Base-by-base conservation (phyloP, 1,139 yeast species). In the Pneumocystis jirovecii region DNA sequence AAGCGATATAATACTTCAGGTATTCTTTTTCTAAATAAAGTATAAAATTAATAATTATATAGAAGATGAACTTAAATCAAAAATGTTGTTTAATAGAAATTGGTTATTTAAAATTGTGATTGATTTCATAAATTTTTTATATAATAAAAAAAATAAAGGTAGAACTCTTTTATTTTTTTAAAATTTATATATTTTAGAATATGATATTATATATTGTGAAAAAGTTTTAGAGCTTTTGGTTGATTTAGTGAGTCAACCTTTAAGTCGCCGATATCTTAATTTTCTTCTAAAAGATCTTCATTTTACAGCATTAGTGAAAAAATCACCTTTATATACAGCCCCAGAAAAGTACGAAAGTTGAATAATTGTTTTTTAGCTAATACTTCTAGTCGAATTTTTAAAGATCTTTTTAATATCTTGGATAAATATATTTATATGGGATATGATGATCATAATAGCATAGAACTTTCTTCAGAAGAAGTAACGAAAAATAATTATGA, bases 361-460 rank as follows among this genome's bases (percentile, higher is more conserved):
- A 8, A 25, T 50, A 25, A 25, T 25, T 50, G 7, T 50, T 50
- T 25, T 25, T 50, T 25, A 15, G 8, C 17, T 50, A 25, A 50
- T 25, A 10, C 4, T n/a, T 25, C 17, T 50, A 50, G 57, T 50
- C 31, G 17, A 25, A 61, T 65, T 1, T 39, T 70, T 15, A 60
- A 64, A 2, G 64, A 61, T 21, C 66, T 69, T 2, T 63, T 70
- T 25, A 70, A 71, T 0, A 59, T 73, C 6, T 67, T 79, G 2
- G 69, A 71, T 15, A 71, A 74, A 61, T 75, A 72, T 62, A 63
- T 77, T 2, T 69, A 74, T 62, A 79, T 76, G 67, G 82, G 83
- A 1, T 71, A 81, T 19, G 76, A 80, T 68, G 83, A 80, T 64
- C 75, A 78, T 64, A 70, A 77, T 0, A 82, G 83, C 15, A 71